These are phyloP conservation scores for Solanum medicagineum DNA, from an alignment of 257 asterid species.

Conservation along the genomic window DNA sequence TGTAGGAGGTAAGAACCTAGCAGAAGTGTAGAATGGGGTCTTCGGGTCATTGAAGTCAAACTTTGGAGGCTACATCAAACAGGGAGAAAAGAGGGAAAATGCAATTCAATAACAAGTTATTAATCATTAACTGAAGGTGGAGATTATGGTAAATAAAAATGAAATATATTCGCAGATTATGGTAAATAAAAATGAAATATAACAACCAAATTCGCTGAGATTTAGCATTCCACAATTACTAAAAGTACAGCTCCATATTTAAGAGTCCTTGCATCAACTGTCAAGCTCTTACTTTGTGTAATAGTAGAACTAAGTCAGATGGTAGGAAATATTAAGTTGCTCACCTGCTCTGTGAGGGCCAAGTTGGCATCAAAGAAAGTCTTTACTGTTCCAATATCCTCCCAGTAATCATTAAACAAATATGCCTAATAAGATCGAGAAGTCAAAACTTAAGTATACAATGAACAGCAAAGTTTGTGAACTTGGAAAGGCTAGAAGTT, in stretches of 20 bases:
- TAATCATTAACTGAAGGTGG: neutral
- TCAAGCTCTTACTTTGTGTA: neutral
- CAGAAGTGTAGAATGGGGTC: constrained; percentile 85
- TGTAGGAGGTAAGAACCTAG: constrained; percentile 83
- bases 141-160: neutral
- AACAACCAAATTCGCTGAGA: neutral
- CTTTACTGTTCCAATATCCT: constrained; percentile 86
- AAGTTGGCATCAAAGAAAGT: constrained; percentile 90
- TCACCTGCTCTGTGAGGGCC: constrained; percentile 86
- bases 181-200: neutral
- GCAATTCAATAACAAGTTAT: neutral
- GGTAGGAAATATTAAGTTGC: neutral
- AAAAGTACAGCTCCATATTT: neutral
- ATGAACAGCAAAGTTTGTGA: neutral
- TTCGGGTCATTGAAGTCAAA: constrained; percentile 76
- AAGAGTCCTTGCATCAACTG: neutral
- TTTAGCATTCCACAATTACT: neutral
- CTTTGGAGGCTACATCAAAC: constrained; percentile 52
- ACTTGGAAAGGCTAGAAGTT: neutral
- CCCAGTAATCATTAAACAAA: constrained; percentile 86
- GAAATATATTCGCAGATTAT: neutral
- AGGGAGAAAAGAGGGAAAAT: neutral
- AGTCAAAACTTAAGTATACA: neutral
- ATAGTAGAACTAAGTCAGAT: neutral
- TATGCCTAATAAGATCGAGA: constrained; percentile 41